phyloP scores from a whole-genome alignment of 1,284 basidiomycete genomes.

The Exobasidium cylindrosporum region DNA sequence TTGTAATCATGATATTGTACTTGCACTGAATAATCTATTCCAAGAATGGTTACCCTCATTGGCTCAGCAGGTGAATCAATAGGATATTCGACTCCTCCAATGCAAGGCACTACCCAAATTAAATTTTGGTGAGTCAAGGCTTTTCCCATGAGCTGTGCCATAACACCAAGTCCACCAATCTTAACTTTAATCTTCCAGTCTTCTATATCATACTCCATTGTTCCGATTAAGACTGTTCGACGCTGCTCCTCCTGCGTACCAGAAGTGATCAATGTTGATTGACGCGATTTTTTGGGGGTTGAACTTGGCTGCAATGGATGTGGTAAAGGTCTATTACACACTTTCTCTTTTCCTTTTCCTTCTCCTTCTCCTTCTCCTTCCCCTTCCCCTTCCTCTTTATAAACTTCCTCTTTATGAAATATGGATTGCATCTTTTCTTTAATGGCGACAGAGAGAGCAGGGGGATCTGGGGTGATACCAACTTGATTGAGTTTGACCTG shows the following conservation, averaged over 20 bases:
- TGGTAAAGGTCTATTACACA: background rate
- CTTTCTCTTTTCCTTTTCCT: background rate
- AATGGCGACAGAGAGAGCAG: background rate
- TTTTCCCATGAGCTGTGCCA: conserved; percentile 9
- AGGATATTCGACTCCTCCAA: background rate
- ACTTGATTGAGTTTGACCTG: conserved; percentile 9
- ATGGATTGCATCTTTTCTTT: conserved; percentile 2
- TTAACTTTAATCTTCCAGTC: conserved; percentile 9
- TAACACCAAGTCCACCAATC: conserved; percentile 6
- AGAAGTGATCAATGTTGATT: background rate
- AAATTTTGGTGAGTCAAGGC: conserved; percentile 1
- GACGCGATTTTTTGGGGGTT: background rate
- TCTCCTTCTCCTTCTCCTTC: background rate
- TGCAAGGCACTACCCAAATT: conserved; percentile 8
- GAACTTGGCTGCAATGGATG: background rate
- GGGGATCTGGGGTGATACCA: background rate
- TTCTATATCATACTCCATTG: conserved; percentile 10
- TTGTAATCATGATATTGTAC: conserved; percentile 6
- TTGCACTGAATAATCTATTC: background rate
- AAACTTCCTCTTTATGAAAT: background rate
- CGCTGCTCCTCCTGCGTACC: background rate
- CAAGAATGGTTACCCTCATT: conserved; percentile 9
- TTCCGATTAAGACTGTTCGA: background rate
- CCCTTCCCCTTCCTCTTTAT: background rate
- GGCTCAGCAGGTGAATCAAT: conserved; percentile 2